Evolutionary conservation across 1,139 yeast genomes (phyloP).

Genomic region (Wickerhamiella pararugosa): DNA sequence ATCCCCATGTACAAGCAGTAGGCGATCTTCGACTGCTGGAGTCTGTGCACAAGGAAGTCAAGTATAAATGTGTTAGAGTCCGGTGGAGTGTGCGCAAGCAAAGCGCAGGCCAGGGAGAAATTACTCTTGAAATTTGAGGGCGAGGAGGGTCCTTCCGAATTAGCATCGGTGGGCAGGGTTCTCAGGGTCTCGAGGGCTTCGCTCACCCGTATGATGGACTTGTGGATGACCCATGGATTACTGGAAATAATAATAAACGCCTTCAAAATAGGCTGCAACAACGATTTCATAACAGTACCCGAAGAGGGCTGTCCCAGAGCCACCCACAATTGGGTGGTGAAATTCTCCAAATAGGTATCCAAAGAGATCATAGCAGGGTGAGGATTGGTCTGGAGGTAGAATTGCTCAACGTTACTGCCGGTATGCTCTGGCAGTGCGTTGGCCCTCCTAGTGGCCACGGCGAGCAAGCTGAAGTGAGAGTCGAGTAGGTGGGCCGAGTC

Average conservation of each 20-base stretch:
- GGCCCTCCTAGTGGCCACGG: neutral
- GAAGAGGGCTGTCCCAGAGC: conserved; percentile 3
- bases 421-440: neutral
- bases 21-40: too few relatives aligned
- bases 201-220: conserved; percentile 9
- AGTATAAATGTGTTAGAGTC: too few relatives aligned
- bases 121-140: too few relatives aligned
- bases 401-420: conserved; percentile 1
- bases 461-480: conserved; percentile 2
- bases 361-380: conserved; percentile 2
- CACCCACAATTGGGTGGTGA: conserved; percentile 4
- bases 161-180: conserved; percentile 10
- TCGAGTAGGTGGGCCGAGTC: conserved; percentile 4
- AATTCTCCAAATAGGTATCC: neutral
- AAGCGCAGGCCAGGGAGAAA: too few relatives aligned
- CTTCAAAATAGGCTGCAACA: conserved; percentile 3
- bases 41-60: too few relatives aligned
- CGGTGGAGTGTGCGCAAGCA: too few relatives aligned
- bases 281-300: conserved; percentile 2
- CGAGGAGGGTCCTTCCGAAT: too few relatives aligned
- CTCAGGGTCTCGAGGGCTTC: conserved; percentile 8
- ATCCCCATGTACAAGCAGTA: too few relatives aligned
- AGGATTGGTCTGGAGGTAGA: conserved; percentile 1
- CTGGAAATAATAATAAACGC: neutral
- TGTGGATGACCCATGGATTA: conserved; percentile 4